Evolutionary conservation across 441 rosid genomes (phyloP).

Genomic region (Croton laevigatus): DNA sequence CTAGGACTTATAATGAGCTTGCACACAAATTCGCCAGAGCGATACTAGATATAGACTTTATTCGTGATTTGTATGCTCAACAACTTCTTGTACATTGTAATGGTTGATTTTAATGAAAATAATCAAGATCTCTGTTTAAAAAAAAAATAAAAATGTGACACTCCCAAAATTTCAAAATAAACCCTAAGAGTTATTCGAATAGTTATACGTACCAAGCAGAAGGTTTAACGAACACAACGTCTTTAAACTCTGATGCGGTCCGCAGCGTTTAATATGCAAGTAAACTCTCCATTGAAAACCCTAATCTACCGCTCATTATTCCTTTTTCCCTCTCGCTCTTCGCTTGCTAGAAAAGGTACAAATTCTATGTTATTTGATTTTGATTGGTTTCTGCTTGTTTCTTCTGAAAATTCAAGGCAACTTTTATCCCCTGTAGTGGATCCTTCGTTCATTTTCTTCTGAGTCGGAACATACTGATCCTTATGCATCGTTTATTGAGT

Average conservation of each 20-base stretch:
- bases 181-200: no score
- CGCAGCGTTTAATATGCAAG: background rate
- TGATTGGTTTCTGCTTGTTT: background rate
- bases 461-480: background rate
- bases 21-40: no score
- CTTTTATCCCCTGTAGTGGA: background rate
- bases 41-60: no score
- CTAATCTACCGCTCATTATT: background rate
- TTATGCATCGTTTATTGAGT: background rate
- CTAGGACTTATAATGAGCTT: no score
- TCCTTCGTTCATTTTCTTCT: background rate
- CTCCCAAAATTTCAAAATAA: no score
- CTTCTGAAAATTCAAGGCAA: background rate
- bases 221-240: no score
- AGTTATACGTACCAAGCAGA: no score
- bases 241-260: background rate
- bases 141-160: no score
- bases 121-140: no score
- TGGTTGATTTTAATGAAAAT: no score
- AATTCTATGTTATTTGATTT: background rate
- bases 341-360: background rate
- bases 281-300: background rate
- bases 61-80: no score
- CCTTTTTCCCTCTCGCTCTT: background rate
- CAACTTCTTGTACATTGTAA: no score